Evolutionary conservation across 2,329 filamentous ascomycete genomes (phyloP).

Genomic region (Dryadomyces quercivorus): DNA sequence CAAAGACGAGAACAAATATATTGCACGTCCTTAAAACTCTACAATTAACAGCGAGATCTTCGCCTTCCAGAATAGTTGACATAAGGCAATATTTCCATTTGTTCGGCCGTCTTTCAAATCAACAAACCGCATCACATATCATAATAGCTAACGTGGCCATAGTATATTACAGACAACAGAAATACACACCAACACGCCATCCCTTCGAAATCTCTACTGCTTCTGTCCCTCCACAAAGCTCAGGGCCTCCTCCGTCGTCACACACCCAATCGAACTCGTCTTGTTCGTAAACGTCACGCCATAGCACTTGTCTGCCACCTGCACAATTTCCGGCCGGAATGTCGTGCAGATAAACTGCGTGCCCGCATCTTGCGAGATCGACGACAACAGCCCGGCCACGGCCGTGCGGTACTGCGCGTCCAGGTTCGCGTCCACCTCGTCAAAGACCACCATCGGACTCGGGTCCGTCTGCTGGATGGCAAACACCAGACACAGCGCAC

Average conservation of each 20-base stretch:
- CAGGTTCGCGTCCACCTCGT: conserved; percentile 96
- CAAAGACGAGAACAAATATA: neutral
- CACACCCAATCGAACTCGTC: conserved; percentile 87
- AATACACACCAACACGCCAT: neutral
- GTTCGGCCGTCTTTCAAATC: neutral
- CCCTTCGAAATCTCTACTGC: conserved; percentile 9
- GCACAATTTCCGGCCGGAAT: conserved; percentile 91
- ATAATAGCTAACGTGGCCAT: neutral
- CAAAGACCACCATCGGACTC: conserved; percentile 96
- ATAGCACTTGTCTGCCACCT: conserved; percentile 94
- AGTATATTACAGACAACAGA: neutral
- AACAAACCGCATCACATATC: neutral
- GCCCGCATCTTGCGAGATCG: conserved; percentile 54
- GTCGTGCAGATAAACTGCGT: conserved; percentile 96
- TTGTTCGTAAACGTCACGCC: conserved; percentile 91
- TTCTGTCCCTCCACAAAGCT: conserved; percentile 86
- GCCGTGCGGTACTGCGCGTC: conserved; percentile 97
- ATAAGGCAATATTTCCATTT: neutral
- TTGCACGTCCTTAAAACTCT: too few relatives aligned
- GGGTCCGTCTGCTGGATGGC: conserved; percentile 98
- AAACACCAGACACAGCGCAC: conserved; percentile 93
- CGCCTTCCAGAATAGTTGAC: neutral
- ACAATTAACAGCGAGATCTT: too few relatives aligned
- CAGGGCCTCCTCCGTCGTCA: conserved; percentile 74
- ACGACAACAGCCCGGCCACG: conserved; percentile 77